Evolutionary conservation across 768 basidiomycete species (phyloP), one percentile per base, ranked within the genome.

Genomic region (Ramaria sp.): DNA sequence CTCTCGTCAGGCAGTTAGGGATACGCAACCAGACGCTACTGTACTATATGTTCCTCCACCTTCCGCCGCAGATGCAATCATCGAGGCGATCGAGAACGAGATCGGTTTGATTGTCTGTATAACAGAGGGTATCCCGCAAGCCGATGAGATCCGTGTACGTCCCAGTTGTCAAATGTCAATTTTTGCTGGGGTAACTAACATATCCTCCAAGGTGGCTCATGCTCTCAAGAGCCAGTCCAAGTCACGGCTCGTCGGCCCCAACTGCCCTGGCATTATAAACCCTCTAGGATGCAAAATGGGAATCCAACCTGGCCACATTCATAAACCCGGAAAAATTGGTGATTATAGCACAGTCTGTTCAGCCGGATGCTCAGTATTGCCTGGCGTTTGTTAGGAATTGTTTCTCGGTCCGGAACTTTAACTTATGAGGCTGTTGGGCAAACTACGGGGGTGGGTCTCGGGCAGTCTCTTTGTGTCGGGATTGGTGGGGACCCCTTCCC

Each of bases 341-440:
- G 34, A 79, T 67, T 3, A 19, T 27, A 50, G n/a, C 51, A 22
- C 7, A 43, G 42, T n/a, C n/a, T n/a, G n/a, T 38, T 53, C 9
- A 15, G 54, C 19, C 34, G 51, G 15, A 43, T 37, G 11, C 7
- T 52, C 3, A 37, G 4, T 13, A 37, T 43, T 53, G 20, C 20
- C 22, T 31, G 10, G 13, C 53, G 30, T 47, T 51, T 11, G 30
- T 15, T 59, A 92, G 91, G 91, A 57, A 93, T 96, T 62, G 93
- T 94, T 50, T 95, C 93, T 30, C 88, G 93, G 53, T 95, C 93
- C 34, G 93, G 93, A 53, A 96, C 93, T 9, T 73, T 99, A 67
- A 98, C 96, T 5, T 99, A 99, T 70, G 96, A 99, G 75, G 94
- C 96, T 57, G 96, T 98, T 66, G 92, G 88, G 49, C 94, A 98